phyloP scores from a whole-genome alignment of 768 basidiomycete species.

The Podaxis pistillaris region DNA sequence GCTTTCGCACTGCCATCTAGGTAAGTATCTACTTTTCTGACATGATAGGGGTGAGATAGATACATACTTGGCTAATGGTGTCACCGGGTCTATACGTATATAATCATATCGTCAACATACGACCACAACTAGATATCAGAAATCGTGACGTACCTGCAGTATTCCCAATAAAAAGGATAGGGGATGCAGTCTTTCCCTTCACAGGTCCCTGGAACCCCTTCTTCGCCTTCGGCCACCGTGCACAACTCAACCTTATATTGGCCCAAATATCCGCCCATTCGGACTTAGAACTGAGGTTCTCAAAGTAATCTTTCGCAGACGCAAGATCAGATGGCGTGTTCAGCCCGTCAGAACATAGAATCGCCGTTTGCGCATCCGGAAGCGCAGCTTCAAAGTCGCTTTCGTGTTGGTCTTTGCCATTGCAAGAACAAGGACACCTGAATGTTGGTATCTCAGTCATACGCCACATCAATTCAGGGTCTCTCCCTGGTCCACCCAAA shows the following conservation, averaged over 20 bases:
- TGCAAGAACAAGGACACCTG: conserved; percentile 22
- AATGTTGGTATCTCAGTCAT: conserved; percentile 20
- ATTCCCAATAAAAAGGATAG: conserved; percentile 39
- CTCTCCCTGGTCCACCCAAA: conserved; percentile 26
- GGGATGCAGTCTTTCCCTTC: conserved; percentile 35
- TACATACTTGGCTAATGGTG: conserved; percentile 27
- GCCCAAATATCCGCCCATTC: conserved; percentile 33
- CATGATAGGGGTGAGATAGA: background rate
- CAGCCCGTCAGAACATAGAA: conserved; percentile 36
- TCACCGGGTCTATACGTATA: conserved; percentile 27
- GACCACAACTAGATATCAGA: background rate
- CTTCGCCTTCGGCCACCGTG: conserved; percentile 16
- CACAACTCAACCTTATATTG: conserved; percentile 18
- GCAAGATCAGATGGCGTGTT: conserved; percentile 26
- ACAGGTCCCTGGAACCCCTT: conserved; percentile 30
- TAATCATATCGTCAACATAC: background rate
- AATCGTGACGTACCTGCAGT: conserved; percentile 29
- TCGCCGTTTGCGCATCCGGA: conserved; percentile 22
- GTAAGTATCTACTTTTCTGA: background rate
- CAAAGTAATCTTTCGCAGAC: conserved; percentile 28
- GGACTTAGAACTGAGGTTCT: conserved; percentile 22
- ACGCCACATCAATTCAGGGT: conserved; percentile 27
- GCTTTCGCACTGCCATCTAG: conserved; percentile 35
- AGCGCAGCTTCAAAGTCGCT: conserved; percentile 2
- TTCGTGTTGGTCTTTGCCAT: conserved; percentile 21